Evolutionary conservation across 2,329 filamentous ascomycete species (phyloP).

Genomic region (Colletotrichum shisoi): DNA sequence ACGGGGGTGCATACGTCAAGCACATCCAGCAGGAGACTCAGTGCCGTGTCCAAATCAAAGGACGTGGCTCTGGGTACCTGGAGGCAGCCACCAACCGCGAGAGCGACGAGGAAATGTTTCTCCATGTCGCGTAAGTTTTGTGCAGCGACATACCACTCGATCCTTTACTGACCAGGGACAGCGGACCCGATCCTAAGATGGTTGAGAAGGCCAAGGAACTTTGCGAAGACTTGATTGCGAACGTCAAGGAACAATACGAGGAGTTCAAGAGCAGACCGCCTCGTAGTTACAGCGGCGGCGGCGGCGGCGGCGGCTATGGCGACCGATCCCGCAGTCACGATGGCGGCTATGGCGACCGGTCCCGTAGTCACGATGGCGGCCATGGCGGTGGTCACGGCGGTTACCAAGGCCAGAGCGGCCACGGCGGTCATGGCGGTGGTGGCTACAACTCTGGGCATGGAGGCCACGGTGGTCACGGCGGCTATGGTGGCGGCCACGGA

Average conservation of each 20-base stretch:
- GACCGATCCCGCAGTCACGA: constrained; percentile 52
- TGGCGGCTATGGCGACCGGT: constrained; percentile 55
- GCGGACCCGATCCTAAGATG: constrained; percentile 85
- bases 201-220: constrained; percentile 87
- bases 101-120: constrained; percentile 94
- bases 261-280: constrained; percentile 85
- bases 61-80: constrained; percentile 91
- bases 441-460: constrained; percentile 40
- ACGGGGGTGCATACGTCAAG: constrained; percentile 94
- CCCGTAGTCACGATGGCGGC: constrained; percentile 49
- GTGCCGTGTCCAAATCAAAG: constrained; percentile 98
- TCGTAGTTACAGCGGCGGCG: constrained; percentile 65
- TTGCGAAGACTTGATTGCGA: constrained; percentile 84
- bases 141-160: not conserved
- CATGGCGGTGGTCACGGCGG: constrained; percentile 51
- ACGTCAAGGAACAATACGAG: constrained; percentile 89
- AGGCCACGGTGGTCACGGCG: constrained; percentile 50
- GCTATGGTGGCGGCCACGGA: constrained; percentile 38
- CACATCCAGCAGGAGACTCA: constrained; percentile 96
- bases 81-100: constrained; percentile 87
- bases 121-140: constrained; percentile 84
- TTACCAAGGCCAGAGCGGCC: constrained; percentile 48
- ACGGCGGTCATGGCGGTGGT: constrained; percentile 39
- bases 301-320: constrained; percentile 52
- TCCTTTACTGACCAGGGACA: constrained; percentile 53